Conservation (phyloP, 1,284 basidiomycete species). For the Anthracocystis walkeri region DNA sequence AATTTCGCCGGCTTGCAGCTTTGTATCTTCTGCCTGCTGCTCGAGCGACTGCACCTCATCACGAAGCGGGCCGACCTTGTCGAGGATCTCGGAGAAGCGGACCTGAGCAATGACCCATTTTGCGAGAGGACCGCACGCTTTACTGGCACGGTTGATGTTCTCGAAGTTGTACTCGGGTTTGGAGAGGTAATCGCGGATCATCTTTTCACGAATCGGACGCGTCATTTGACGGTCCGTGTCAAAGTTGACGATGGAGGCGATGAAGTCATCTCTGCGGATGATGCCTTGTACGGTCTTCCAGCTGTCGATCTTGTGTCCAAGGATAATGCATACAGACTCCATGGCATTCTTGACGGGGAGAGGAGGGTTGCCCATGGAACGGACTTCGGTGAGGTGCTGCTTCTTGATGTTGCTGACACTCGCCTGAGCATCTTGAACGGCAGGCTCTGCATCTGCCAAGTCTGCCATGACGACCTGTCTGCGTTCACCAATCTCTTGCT, state of each 20-base stretch:
- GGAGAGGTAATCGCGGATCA: conserved; percentile 93
- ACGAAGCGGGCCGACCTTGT: conserved; percentile 95
- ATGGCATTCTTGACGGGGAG: conserved; percentile 97
- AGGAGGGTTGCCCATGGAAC: conserved; percentile 98
- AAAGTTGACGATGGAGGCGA: conserved; percentile 95
- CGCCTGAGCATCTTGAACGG: conserved; percentile 91
- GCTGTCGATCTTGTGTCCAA: conserved; percentile 96
- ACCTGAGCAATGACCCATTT: conserved; percentile 99
- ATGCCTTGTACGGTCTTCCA: conserved; percentile 97
- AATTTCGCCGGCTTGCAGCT: conserved; percentile 88
- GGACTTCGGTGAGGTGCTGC: conserved; percentile 95
- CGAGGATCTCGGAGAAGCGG: conserved; percentile 95
- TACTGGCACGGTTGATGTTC: conserved; percentile 92
- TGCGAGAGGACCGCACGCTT: conserved; percentile 96
- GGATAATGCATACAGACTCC: conserved; percentile 97
- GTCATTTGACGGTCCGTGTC: conserved; percentile 93
- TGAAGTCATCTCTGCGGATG: conserved; percentile 97
- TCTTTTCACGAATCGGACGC: conserved; percentile 85
- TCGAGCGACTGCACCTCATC: conserved; percentile 95
- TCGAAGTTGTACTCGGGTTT: conserved; percentile 95
- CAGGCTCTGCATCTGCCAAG: conserved; percentile 96
- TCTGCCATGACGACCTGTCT: conserved; percentile 91
- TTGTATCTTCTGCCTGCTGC: conserved; percentile 89
- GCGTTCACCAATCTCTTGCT: conserved; percentile 88
- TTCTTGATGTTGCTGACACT: conserved; percentile 98